Percentiles rank a stretch among this genome's conserved stretches.
These are phyloP conservation scores for Hemileccinum impolitum DNA, from an alignment of 768 basidiomycete species.

Conservation along the genomic window DNA sequence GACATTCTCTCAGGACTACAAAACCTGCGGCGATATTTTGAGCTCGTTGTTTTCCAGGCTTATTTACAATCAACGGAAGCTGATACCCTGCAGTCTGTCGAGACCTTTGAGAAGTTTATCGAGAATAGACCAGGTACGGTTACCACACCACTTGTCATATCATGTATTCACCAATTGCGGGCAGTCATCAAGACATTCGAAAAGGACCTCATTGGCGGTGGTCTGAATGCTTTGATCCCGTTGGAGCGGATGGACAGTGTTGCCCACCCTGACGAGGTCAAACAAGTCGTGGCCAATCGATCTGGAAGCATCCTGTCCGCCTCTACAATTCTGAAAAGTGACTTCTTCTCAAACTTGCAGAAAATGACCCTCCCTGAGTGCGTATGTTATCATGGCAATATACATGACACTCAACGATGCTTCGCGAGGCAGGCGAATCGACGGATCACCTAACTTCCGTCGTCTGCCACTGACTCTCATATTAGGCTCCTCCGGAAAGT, in stretches of 20 bases:
- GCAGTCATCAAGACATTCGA: conserved; percentile 93
- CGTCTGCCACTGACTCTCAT: conserved; percentile 63
- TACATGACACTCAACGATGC: conserved; percentile 1
- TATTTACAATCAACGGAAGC: conserved; percentile 81
- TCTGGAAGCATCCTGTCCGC: conserved; percentile 85
- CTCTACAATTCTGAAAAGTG: conserved; percentile 91
- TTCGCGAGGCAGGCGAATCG: conserved; percentile 60
- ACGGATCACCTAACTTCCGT: conserved; percentile 93
- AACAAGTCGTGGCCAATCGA: conserved; percentile 78
- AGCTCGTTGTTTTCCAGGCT: conserved; percentile 84
- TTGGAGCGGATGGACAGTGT: conserved; percentile 73
- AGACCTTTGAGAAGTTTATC: conserved; percentile 80
- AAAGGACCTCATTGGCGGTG: conserved; percentile 81
- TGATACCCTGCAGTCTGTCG: conserved; percentile 72
- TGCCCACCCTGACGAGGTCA: conserved; percentile 89
- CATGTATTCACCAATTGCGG: not conserved
- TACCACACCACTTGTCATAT: not conserved
- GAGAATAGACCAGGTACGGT: conserved; percentile 74
- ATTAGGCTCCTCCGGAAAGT: conserved; percentile 22
- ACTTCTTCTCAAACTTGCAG: conserved; percentile 91
- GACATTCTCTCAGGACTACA: conserved; percentile 53
- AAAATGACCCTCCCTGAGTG: conserved; percentile 96
- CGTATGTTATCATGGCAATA: conserved; percentile 20
- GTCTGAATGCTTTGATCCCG: conserved; percentile 75
- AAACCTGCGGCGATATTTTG: conserved; percentile 81